A percentile compares a stretch with the other conserved stretches of the same genome.
phyloP scores from a whole-genome alignment of 2,329 filamentous ascomycete species.

The Penicillium sp. region DNA sequence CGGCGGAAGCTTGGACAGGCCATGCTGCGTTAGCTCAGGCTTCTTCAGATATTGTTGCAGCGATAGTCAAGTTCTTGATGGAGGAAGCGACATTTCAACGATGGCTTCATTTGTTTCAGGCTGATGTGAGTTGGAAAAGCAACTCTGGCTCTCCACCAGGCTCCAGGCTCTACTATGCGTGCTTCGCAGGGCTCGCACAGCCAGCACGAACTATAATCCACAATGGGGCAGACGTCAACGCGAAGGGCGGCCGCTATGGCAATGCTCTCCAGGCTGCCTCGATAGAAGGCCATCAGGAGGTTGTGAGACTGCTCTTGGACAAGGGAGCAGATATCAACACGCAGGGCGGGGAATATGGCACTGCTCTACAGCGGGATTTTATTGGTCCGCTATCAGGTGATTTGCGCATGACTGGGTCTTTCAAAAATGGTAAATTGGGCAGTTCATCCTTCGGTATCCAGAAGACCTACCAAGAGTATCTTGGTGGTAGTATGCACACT shows the following conservation, averaged over 20 bases:
- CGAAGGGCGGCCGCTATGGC: conserved; percentile 9
- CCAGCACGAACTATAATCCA: neutral
- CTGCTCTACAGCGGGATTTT: neutral
- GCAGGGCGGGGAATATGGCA: neutral
- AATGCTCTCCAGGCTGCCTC: too few species aligned
- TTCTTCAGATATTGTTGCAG: neutral
- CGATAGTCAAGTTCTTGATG: neutral
- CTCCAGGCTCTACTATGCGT: neutral
- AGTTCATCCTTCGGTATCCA: too few species aligned
- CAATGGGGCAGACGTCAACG: conserved; percentile 19
- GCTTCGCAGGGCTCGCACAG: neutral
- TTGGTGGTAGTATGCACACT: too few species aligned
- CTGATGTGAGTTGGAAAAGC: neutral
- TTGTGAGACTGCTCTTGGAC: too few species aligned
- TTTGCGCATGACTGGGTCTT: neutral
- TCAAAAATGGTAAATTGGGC: neutral
- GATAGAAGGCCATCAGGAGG: too few species aligned
- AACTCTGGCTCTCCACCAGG: neutral
- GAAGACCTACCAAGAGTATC: too few species aligned
- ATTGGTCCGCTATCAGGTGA: neutral
- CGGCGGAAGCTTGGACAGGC: neutral
- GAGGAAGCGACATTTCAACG: neutral
- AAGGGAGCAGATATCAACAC: too few species aligned
- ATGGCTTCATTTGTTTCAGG: neutral
- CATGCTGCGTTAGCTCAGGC: neutral